phyloP scores from a whole-genome alignment of 306 rosid species.

The Cicer cuneatum region DNA sequence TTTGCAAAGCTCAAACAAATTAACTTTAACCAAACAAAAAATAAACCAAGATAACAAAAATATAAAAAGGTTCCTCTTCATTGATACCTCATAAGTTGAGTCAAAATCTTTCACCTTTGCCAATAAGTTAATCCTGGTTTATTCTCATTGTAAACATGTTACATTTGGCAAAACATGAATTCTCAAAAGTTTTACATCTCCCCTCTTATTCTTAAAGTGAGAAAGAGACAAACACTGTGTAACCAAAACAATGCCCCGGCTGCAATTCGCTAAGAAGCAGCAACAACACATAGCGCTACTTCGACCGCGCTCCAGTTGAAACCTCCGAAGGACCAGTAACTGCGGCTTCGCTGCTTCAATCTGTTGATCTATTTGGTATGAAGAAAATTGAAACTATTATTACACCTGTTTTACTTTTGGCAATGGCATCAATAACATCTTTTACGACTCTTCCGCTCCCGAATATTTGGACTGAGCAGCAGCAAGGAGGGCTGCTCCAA shows the following conservation, averaged over 20 bases:
- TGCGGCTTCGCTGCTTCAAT: conserved; percentile 48
- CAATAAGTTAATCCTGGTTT: conserved; percentile 39
- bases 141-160: conserved; percentile 48
- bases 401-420: conserved; percentile 48
- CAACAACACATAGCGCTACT: conserved; percentile 41
- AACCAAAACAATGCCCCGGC: conserved; percentile 39
- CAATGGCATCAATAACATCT: conserved; percentile 31
- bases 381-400: conserved; percentile 45
- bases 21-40: not conserved
- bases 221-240: conserved; percentile 46
- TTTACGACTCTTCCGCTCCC: conserved; percentile 64
- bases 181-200: conserved; percentile 47
- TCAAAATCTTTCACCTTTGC: conserved; percentile 20
- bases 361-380: conserved; percentile 45
- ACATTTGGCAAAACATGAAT: conserved; percentile 45
- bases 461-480: conserved; percentile 91
- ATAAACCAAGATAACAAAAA: not conserved
- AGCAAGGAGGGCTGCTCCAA: conserved; percentile 95
- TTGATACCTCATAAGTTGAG: conserved; percentile 27
- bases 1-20: not conserved
- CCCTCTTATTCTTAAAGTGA: conserved; percentile 49
- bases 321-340: conserved; percentile 47
- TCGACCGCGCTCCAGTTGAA: conserved; percentile 41
- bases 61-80: not conserved
- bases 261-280: conserved; percentile 39